phyloP scores from a whole-genome alignment of 2,329 filamentous ascomycete genomes.

The Colletotrichum godetiae region DNA sequence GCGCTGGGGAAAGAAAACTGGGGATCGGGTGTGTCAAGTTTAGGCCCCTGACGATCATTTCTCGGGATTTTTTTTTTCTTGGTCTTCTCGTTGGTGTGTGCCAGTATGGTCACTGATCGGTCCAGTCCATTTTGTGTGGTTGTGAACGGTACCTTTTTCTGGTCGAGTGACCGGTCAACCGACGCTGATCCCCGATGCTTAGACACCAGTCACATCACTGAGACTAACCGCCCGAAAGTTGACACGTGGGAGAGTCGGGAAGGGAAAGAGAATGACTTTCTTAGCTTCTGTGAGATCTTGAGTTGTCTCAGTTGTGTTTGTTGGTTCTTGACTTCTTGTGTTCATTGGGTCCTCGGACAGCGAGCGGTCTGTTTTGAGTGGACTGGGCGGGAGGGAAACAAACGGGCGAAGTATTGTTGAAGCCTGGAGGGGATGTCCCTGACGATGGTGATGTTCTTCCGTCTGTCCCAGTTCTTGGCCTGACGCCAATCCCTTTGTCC shows the following conservation, averaged over 20 bases:
- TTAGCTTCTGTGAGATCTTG: background rate
- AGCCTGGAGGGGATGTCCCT: slow-evolving; percentile 18
- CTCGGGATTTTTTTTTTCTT: background rate
- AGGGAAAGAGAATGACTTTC: background rate
- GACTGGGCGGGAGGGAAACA: background rate
- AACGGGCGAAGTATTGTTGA: background rate
- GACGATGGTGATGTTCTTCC: slow-evolving; percentile 5
- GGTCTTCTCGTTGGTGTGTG: background rate
- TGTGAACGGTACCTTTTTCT: background rate
- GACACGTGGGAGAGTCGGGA: background rate
- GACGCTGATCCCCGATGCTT: background rate
- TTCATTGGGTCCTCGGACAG: background rate
- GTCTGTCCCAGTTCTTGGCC: background rate
- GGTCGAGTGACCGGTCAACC: slow-evolving; percentile 13
- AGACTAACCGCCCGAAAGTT: background rate
- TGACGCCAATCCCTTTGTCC: background rate
- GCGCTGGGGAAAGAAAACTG: slow-evolving; percentile 24
- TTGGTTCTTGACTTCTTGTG: background rate
- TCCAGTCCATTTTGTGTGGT: background rate
- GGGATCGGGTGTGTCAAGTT: slow-evolving; percentile 25
- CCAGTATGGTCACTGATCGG: background rate
- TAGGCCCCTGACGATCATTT: slow-evolving; percentile 31
- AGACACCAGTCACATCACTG: background rate
- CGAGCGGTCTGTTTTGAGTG: background rate
- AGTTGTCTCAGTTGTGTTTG: background rate